Evolutionary conservation across 192 early-diverging fungal species (phyloP).

Genomic region (Umbelopsis sp.): DNA sequence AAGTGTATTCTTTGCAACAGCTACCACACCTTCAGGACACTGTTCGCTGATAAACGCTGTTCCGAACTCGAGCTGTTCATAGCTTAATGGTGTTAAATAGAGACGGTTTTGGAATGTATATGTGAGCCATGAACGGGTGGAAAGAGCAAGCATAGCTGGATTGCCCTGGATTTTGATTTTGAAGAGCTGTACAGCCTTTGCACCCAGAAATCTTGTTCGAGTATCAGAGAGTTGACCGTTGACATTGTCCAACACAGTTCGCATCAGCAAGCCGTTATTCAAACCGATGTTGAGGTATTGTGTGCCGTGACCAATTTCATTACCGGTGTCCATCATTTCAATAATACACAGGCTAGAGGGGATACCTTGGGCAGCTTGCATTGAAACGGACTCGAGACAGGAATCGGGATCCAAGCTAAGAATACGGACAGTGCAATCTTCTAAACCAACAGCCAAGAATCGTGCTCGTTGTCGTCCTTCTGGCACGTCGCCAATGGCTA

Average conservation of each 20-base stretch:
- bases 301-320: constrained; percentile 57
- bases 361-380: constrained; percentile 45
- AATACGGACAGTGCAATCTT: constrained; percentile 89
- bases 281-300: constrained; percentile 87
- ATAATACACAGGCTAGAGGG: constrained; percentile 64
- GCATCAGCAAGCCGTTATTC: constrained; percentile 85
- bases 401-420: constrained; percentile 78
- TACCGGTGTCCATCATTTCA: constrained; percentile 79
- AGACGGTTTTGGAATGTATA: constrained; percentile 75
- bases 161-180: constrained; percentile 63
- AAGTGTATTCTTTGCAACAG: constrained; percentile 82
- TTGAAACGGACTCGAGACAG: constrained; percentile 74
- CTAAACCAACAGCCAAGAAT: constrained; percentile 91
- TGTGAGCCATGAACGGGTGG: constrained; percentile 86
- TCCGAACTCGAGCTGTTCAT: constrained; percentile 85
- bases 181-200: constrained; percentile 82
- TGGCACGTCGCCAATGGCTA: constrained; percentile 82
- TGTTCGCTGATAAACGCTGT: constrained; percentile 82
- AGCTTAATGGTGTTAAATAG: constrained; percentile 82
- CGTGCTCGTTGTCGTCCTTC: constrained; percentile 69
- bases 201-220: constrained; percentile 83
- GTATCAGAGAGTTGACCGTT: constrained; percentile 84
- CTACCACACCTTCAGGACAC: constrained; percentile 87
- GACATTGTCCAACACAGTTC: constrained; percentile 80
- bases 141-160: constrained; percentile 81